A percentile compares a stretch with the other conserved stretches of the same genome.
phyloP scores from a whole-genome alignment of 2,329 filamentous ascomycete species.

The Claviceps purpurea region DNA sequence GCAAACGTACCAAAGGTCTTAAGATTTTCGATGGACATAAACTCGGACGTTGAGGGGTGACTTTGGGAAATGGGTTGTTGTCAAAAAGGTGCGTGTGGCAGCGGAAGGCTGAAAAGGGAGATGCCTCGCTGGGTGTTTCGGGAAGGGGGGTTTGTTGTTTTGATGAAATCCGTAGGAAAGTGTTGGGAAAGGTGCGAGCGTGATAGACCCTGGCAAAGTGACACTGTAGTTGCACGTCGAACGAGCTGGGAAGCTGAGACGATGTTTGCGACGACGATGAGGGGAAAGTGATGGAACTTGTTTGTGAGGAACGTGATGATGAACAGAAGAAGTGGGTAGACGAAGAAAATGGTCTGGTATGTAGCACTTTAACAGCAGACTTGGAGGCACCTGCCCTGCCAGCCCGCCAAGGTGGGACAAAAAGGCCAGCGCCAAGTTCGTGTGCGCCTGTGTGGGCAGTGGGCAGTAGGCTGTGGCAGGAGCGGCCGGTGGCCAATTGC shows the following conservation, averaged over 20 bases:
- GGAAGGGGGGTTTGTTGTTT: constrained; percentile 9
- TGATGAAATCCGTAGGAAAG: constrained; percentile 7
- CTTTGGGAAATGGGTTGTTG: constrained; percentile 38
- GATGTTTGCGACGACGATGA: constrained; percentile 3
- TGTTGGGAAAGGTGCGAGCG: neutral
- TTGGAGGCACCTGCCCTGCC: neutral
- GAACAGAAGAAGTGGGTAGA: constrained; percentile 3
- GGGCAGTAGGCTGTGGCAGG: neutral
- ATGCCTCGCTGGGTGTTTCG: constrained; percentile 29
- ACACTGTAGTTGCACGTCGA: neutral
- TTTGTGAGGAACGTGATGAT: neutral
- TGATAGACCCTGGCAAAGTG: neutral
- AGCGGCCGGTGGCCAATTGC: constrained; percentile 1
- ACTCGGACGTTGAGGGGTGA: constrained; percentile 58
- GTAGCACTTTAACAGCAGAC: neutral
- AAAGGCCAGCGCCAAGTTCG: neutral
- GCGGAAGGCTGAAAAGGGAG: constrained; percentile 33
- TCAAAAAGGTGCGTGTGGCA: constrained; percentile 20
- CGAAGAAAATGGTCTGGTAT: constrained; percentile 2
- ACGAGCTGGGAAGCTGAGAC: constrained; percentile 1
- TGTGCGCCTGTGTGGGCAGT: neutral
- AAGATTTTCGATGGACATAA: constrained; percentile 99
- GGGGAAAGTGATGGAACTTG: constrained; percentile 1
- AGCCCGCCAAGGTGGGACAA: neutral
- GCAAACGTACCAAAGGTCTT: constrained; percentile 70